Evolutionary conservation across 345 rosid species (phyloP).

Genomic region (thale cress (Arabidopsis thaliana)): DNA sequence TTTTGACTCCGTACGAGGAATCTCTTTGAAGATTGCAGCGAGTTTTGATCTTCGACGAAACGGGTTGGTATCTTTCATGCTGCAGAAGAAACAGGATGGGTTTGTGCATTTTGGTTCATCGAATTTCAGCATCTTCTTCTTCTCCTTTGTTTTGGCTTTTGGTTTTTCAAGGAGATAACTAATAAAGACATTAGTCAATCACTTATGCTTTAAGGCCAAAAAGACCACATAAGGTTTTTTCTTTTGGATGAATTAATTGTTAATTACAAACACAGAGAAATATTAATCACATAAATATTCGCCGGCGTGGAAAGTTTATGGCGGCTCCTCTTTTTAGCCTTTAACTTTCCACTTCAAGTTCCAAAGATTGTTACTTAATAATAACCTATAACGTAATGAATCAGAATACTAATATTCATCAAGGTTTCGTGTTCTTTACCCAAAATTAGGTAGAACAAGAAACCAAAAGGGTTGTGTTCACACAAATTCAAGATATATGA

Average conservation of each 20-base stretch:
- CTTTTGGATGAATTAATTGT: conserved; percentile 10
- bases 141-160: conserved; percentile 8
- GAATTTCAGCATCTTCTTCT: conserved; percentile 39
- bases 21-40: conserved; percentile 58
- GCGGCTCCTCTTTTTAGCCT: conserved; percentile 41
- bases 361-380: conserved; percentile 33
- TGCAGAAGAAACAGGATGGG: conserved; percentile 71
- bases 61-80: conserved; percentile 64
- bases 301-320: conserved; percentile 47
- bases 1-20: conserved; percentile 62
- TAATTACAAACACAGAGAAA: not conserved
- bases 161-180: conserved; percentile 1
- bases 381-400: conserved; percentile 7
- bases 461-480: conserved; percentile 26
- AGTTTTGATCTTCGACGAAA: conserved; percentile 58
- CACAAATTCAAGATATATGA: conserved; percentile 23
- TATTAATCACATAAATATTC: conserved; percentile 17
- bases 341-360: conserved; percentile 46
- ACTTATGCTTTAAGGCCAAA: conserved; percentile 22
- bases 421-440: conserved; percentile 38
- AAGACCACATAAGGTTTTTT: conserved; percentile 8
- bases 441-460: conserved; percentile 31
- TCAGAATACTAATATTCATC: conserved; percentile 15
- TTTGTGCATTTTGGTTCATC: conserved; percentile 51
- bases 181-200: conserved; percentile 4